Conservation (phyloP, 1,284 basidiomycete species). For the Austroboletus rostrupii region DNA sequence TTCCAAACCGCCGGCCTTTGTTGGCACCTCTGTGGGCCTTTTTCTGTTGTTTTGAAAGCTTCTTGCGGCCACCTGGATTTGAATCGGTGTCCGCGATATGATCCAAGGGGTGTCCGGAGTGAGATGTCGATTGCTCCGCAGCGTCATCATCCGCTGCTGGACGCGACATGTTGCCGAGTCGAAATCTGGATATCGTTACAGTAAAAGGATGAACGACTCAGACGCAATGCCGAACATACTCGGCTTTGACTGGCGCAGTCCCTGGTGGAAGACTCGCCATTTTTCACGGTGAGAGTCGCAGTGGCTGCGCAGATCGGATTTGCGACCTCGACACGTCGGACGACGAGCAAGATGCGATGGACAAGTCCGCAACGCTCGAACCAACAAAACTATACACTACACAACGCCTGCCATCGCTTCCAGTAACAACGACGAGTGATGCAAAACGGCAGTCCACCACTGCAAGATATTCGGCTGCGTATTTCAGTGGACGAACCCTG, state of each 20-base stretch:
- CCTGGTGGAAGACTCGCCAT: constrained; percentile 38
- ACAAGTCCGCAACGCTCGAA: constrained; percentile 75
- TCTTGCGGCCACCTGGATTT: constrained; percentile 39
- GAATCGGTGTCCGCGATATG: constrained; percentile 24
- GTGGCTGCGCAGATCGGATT: constrained; percentile 15
- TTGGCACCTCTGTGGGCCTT: constrained; percentile 75
- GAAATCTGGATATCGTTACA: constrained; percentile 48
- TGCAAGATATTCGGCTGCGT: constrained; percentile 9
- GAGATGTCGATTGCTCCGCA: constrained; percentile 61
- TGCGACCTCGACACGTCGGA: background rate
- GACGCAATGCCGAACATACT: constrained; percentile 48
- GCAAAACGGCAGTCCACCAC: constrained; percentile 9
- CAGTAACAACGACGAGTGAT: background rate
- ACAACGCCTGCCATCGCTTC: background rate
- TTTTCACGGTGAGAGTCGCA: too few relatives aligned
- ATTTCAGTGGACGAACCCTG: constrained; percentile 21
- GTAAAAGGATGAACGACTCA: too few relatives aligned
- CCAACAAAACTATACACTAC: constrained; percentile 62
- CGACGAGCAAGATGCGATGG: constrained; percentile 45
- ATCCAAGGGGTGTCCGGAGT: constrained; percentile 26
- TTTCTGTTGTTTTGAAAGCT: constrained; percentile 57
- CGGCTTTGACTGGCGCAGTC: constrained; percentile 71
- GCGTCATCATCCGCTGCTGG: constrained; percentile 67
- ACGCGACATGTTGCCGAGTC: constrained; percentile 42
- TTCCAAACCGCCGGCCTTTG: constrained; percentile 70